phyloP scores from a whole-genome alignment of 495 filamentous ascomycete genomes.

The Paragyromitra xinjiangensis region DNA sequence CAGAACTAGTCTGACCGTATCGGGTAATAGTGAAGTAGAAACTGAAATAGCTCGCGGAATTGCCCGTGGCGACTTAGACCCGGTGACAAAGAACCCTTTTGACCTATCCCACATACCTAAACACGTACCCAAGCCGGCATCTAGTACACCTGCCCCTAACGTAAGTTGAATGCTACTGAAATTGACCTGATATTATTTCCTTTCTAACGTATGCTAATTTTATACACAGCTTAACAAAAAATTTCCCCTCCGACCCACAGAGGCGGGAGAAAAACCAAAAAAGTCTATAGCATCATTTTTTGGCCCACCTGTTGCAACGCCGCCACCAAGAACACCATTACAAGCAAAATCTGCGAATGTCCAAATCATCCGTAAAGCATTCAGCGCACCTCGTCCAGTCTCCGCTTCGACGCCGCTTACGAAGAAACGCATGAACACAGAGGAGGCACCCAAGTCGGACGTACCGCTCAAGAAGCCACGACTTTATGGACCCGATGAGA shows the following conservation, averaged over 20 bases:
- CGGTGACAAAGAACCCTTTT: constrained; percentile 82
- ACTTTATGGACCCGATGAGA: constrained; percentile 21
- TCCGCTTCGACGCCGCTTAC: constrained; percentile 22
- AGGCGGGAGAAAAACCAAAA: not conserved
- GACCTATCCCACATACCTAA: constrained; percentile 51
- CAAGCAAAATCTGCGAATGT: constrained; percentile 22
- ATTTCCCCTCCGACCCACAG: not conserved
- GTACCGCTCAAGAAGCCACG: constrained; percentile 42
- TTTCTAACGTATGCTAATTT: constrained; percentile 22
- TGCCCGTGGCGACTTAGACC: constrained; percentile 85
- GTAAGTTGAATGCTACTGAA: constrained; percentile 57
- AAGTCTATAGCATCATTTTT: constrained; percentile 31
- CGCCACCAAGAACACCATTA: constrained; percentile 32
- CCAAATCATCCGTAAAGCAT: constrained; percentile 38
- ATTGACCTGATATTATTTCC: constrained; percentile 10
- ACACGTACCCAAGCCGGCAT: constrained; percentile 37
- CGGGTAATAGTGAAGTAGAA: constrained; percentile 59
- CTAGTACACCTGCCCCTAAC: constrained; percentile 45
- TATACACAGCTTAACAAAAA: constrained; percentile 34
- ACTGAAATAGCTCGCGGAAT: constrained; percentile 75
- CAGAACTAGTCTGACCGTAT: constrained; percentile 9
- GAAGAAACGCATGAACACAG: constrained; percentile 41
- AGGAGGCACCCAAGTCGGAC: constrained; percentile 33
- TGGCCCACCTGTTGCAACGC: not conserved
- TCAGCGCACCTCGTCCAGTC: constrained; percentile 29